Conservation (phyloP, 768 basidiomycete genomes). For the Boletus rubroflammeus region DNA sequence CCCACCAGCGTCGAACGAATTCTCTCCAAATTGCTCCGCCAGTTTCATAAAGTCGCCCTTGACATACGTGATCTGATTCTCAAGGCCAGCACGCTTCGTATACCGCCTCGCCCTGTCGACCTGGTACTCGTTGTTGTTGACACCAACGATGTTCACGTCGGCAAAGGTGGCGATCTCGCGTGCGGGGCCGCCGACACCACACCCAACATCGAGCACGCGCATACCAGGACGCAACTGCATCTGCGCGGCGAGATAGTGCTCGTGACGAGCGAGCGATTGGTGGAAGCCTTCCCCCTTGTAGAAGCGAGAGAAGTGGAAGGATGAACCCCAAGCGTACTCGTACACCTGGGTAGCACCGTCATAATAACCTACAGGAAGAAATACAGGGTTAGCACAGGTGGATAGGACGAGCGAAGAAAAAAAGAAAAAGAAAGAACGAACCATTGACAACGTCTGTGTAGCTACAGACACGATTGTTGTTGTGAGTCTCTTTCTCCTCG, state of each 20-base stretch:
- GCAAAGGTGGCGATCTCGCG: slow-evolving; percentile 91
- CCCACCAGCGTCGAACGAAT: slow-evolving; percentile 90
- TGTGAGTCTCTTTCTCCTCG: slow-evolving; percentile 64
- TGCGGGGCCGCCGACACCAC: slow-evolving; percentile 96
- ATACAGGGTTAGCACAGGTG: background rate
- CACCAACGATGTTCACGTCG: slow-evolving; percentile 76
- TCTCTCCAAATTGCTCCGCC: slow-evolving; percentile 84
- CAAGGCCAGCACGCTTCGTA: slow-evolving; percentile 71
- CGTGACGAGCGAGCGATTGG: slow-evolving; percentile 80
- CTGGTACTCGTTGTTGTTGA: slow-evolving; percentile 98
- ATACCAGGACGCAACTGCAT: slow-evolving; percentile 86
- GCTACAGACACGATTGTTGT: slow-evolving; percentile 67
- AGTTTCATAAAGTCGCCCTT: slow-evolving; percentile 98
- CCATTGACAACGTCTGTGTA: slow-evolving; percentile 96
- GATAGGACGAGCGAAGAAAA: too few relatives aligned
- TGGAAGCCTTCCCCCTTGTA: slow-evolving; percentile 83
- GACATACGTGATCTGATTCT: slow-evolving; percentile 74
- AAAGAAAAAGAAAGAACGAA: slow-evolving; percentile 30
- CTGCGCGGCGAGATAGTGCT: slow-evolving; percentile 91
- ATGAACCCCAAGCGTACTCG: slow-evolving; percentile 89
- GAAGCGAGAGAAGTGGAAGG: slow-evolving; percentile 97
- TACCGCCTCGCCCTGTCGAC: slow-evolving; percentile 81
- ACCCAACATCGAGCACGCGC: slow-evolving; percentile 97
- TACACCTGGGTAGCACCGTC: slow-evolving; percentile 95
- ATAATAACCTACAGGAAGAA: slow-evolving; percentile 71